A percentile compares a stretch with the other conserved stretches of the same genome.
These are phyloP conservation scores for Gaultheria prostrata DNA, from an alignment of 148 eudicot species.

Conservation along the genomic window DNA sequence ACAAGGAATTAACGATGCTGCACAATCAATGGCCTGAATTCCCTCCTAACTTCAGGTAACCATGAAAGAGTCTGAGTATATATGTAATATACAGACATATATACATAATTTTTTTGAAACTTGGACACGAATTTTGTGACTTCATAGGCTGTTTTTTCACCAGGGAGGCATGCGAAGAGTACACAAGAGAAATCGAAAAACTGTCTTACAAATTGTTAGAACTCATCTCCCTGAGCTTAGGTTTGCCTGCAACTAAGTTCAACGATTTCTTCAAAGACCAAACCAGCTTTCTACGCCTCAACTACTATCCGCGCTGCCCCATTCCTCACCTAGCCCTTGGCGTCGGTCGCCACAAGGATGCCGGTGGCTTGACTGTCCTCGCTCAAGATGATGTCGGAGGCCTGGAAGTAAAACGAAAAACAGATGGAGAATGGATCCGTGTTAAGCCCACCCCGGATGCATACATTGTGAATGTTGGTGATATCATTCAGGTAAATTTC, in stretches of 20 bases:
- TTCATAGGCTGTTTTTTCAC: neutral
- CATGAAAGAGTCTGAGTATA: neutral
- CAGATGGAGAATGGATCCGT: constrained; percentile 47
- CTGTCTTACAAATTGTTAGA: constrained; percentile 23
- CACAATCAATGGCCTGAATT: constrained; percentile 44
- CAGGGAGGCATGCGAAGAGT: constrained; percentile 36
- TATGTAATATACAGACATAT: too few species aligned
- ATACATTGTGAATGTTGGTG: constrained; percentile 44
- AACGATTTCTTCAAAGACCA: constrained; percentile 23
- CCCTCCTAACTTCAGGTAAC: constrained; percentile 35
- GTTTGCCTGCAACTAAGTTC: constrained; percentile 17
- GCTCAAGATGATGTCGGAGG: constrained; percentile 50
- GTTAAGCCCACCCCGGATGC: constrained; percentile 44
- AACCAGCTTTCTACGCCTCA: constrained; percentile 35
- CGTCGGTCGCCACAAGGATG: constrained; percentile 45
- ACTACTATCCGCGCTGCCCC: constrained; percentile 47
- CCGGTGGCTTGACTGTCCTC: constrained; percentile 43
- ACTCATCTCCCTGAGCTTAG: constrained; percentile 32
- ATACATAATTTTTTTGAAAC: neutral
- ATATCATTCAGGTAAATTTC: constrained; percentile 33
- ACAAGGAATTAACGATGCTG: constrained; percentile 22
- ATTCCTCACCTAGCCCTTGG: constrained; percentile 45
- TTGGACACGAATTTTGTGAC: constrained; percentile 1
- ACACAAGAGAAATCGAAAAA: constrained; percentile 23
- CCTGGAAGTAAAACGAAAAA: constrained; percentile 40